phyloP scores from a whole-genome alignment of 179 eudicot genomes.

The Silene vulgaris region DNA sequence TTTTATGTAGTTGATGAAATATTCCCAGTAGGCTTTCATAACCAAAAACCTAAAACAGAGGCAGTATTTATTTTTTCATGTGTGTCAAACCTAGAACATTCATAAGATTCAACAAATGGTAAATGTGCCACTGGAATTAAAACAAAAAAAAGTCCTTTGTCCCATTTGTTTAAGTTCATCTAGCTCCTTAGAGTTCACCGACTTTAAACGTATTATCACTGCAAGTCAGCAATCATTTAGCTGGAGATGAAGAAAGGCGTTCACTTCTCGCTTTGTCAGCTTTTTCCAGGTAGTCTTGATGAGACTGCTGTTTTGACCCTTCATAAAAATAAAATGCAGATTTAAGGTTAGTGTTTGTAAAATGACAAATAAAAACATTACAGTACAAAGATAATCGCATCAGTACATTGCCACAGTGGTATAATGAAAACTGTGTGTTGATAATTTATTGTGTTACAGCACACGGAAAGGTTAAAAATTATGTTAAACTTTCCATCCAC shows the following conservation, averaged over 20 bases:
- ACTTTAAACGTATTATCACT: background rate
- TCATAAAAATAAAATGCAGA: constrained; percentile 17
- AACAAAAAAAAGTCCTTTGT: background rate
- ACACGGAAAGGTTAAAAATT: background rate
- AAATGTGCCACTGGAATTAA: background rate
- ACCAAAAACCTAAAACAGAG: background rate
- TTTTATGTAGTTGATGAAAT: no score
- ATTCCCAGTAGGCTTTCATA: background rate
- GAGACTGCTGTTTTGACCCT: constrained; percentile 73
- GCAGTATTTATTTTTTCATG: background rate
- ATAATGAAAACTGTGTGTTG: no score
- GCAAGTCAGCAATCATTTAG: constrained; percentile 30
- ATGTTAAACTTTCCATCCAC: background rate
- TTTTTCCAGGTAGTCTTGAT: constrained; percentile 60
- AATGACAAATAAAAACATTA: background rate
- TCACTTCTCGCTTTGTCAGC: constrained; percentile 53
- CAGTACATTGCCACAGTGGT: background rate
- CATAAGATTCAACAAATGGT: background rate
- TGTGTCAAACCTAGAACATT: background rate
- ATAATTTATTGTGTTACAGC: background rate
- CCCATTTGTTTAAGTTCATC: background rate
- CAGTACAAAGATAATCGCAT: background rate
- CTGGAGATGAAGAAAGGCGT: constrained; percentile 48
- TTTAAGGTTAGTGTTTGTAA: background rate
- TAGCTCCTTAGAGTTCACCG: background rate